Conservation (phyloP, 176 grass and related monocot genomes). For the Microstegium vimineum region DNA sequence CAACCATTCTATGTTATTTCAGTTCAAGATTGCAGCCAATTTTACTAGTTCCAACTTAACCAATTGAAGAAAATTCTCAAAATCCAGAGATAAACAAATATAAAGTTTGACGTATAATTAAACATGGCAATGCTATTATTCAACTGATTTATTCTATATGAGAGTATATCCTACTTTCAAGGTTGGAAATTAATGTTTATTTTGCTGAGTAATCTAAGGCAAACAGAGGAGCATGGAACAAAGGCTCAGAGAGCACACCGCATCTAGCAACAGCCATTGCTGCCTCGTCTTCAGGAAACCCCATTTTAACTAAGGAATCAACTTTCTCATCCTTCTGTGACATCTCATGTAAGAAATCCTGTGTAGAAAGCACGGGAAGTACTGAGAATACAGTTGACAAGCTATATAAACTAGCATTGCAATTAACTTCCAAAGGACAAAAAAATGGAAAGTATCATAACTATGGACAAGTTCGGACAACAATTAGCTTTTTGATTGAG, state of each 20-base stretch:
- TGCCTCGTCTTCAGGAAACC: slow-evolving; percentile 60
- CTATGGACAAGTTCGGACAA: not conserved
- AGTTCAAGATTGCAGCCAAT: not conserved
- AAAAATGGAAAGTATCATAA: not conserved
- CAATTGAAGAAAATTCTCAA: not conserved
- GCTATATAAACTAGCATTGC: not conserved
- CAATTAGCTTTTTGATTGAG: not conserved
- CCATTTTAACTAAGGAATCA: slow-evolving; percentile 58
- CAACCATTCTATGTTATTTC: not conserved
- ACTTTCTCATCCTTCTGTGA: slow-evolving; percentile 56
- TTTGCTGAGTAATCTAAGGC: not conserved
- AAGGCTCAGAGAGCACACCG: slow-evolving; percentile 46
- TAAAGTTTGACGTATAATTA: not conserved
- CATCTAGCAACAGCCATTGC: slow-evolving; percentile 71
- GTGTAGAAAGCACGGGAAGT: slow-evolving; percentile 9
- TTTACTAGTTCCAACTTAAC: not conserved
- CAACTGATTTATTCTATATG: not conserved
- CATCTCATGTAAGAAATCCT: slow-evolving; percentile 72
- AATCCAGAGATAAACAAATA: not conserved
- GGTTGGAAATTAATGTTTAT: not conserved
- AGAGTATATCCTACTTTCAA: not conserved
- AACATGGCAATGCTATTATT: not conserved
- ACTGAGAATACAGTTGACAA: not conserved
- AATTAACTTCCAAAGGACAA: not conserved
- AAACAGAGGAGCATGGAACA: not conserved